These are phyloP conservation scores for Sordariomycetes sp. DNA, from an alignment of 2,329 filamentous ascomycete species.

Conservation along the genomic window DNA sequence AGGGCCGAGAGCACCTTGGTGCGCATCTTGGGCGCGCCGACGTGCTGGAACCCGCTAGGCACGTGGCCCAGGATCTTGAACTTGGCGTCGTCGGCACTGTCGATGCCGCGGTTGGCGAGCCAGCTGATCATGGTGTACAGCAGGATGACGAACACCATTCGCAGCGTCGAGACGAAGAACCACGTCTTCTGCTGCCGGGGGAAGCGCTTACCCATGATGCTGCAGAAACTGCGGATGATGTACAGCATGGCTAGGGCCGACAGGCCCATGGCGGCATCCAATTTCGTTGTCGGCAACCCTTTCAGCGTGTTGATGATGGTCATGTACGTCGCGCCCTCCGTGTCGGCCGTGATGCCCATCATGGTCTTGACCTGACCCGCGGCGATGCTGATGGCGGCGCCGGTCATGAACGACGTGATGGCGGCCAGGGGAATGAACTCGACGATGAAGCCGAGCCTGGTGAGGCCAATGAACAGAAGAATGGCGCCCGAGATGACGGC, in stretches of 20 bases:
- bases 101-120: constrained; percentile 52
- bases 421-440: constrained; percentile 42
- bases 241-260: constrained; percentile 60
- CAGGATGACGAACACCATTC: constrained; percentile 71
- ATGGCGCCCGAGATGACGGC: constrained; percentile 36
- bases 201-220: constrained; percentile 52
- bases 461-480: constrained; percentile 35
- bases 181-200: constrained; percentile 57
- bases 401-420: constrained; percentile 45
- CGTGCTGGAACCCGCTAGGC: constrained; percentile 61
- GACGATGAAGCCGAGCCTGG: constrained; percentile 41
- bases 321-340: constrained; percentile 32
- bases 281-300: constrained; percentile 32
- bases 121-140: constrained; percentile 72
- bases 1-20: constrained; percentile 57
- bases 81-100: constrained; percentile 32
- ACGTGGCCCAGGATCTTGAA: constrained; percentile 59
- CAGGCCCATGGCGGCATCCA: constrained; percentile 67
- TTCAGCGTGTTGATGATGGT: constrained; percentile 42
- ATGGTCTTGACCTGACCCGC: constrained; percentile 38
- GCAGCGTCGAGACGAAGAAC: constrained; percentile 70
- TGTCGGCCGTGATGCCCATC: constrained; percentile 37
- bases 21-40: constrained; percentile 61
- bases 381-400: constrained; percentile 38
- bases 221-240: constrained; percentile 51